Conservation (phyloP, 306 rosid genomes). For the Casuarina cunninghamiana region DNA sequence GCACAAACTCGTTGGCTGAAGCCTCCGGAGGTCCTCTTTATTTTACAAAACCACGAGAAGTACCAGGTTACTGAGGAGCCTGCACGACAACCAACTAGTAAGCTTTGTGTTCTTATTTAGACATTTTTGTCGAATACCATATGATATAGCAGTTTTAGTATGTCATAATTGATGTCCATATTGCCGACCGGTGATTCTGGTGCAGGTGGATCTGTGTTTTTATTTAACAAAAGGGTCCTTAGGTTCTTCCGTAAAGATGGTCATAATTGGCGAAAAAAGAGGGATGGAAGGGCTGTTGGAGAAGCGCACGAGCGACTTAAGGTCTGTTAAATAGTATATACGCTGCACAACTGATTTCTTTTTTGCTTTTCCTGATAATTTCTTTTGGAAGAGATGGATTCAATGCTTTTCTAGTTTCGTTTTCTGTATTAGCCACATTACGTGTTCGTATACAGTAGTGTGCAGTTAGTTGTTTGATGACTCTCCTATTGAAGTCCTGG, state of each 20-base stretch:
- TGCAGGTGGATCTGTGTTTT: conserved; percentile 82
- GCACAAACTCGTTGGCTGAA: conserved; percentile 93
- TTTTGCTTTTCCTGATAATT: neutral
- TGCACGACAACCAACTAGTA: conserved; percentile 67
- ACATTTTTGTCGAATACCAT: neutral
- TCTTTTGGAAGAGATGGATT: neutral
- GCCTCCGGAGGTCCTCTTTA: conserved; percentile 80
- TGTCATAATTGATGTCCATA: conserved; percentile 10
- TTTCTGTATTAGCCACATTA: neutral
- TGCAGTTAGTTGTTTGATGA: neutral
- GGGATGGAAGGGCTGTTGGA: conserved; percentile 79
- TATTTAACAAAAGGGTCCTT: conserved; percentile 82
- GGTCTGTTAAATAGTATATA: conserved; percentile 44
- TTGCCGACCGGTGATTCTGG: conserved; percentile 20
- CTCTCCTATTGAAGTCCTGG: neutral
- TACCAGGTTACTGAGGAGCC: conserved; percentile 60
- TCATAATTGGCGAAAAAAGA: conserved; percentile 92
- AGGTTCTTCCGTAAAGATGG: conserved; percentile 97
- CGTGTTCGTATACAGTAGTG: neutral
- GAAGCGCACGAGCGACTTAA: conserved; percentile 98
- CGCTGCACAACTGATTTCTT: neutral
- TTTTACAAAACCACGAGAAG: conserved; percentile 73
- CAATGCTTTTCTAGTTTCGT: neutral
- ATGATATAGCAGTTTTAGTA: conserved; percentile 5
- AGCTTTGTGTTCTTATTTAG: conserved; percentile 14